Conservation (phyloP, 2,329 filamentous ascomycete genomes). For the Botrytis cinerea region DNA sequence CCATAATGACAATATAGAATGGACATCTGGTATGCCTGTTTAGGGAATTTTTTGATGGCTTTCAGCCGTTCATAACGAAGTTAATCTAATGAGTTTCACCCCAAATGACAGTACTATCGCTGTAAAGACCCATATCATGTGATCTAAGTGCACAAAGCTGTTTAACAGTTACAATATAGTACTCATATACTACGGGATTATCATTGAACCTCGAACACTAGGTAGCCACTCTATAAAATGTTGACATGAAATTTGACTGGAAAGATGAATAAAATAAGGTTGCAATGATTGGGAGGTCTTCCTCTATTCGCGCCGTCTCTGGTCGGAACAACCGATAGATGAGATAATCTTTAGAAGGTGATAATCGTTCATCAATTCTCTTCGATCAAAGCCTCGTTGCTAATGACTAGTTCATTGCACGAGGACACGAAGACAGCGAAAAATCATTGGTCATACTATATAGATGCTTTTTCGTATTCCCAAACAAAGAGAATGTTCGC, state of each 20-base stretch:
- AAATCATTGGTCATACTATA: background rate
- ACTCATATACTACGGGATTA: background rate
- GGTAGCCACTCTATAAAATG: background rate
- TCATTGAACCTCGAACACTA: background rate
- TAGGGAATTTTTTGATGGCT: background rate
- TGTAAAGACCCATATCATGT: background rate
- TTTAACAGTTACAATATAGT: background rate
- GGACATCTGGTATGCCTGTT: background rate
- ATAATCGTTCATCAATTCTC: background rate
- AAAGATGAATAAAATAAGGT: background rate
- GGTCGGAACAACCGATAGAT: background rate
- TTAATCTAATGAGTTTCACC: background rate
- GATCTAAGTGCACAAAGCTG: background rate
- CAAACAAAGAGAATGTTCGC: background rate
- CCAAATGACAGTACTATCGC: background rate
- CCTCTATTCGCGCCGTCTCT: background rate
- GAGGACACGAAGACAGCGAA: background rate
- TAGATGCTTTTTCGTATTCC: background rate
- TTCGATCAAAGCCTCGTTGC: background rate
- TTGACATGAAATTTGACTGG: background rate
- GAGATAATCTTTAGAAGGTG: background rate
- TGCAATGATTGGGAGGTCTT: background rate
- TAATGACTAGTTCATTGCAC: background rate
- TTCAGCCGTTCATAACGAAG: background rate
- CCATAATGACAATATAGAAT: background rate